Evolutionary conservation across 148 eudicot species (phyloP).

Genomic region (Camellia granthamiana): DNA sequence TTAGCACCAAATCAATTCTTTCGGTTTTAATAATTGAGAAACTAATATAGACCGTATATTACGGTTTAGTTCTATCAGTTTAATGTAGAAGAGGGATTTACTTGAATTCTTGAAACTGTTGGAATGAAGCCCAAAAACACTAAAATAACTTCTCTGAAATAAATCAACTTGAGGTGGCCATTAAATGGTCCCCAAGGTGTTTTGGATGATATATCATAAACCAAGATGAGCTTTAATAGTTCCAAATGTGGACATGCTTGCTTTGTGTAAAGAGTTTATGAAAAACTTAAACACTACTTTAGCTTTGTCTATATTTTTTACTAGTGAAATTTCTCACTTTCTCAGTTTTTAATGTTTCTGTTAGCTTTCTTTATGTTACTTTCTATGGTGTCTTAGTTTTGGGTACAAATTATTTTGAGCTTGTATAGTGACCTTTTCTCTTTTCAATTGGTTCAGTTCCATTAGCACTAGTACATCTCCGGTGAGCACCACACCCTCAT

Average conservation of each 20-base stretch:
- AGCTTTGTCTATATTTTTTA: not conserved
- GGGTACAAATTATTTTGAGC: not conserved
- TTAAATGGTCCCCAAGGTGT: too few relatives aligned
- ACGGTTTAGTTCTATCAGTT: too few relatives aligned
- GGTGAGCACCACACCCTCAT: slow-evolving; percentile 8
- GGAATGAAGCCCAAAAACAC: too few relatives aligned
- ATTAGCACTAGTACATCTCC: slow-evolving; percentile 11
- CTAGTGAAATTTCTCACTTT: not conserved
- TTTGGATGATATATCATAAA: not conserved
- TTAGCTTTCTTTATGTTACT: too few relatives aligned
- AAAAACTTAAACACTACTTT: not conserved
- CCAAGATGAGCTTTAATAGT: not conserved
- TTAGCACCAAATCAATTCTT: too few relatives aligned
- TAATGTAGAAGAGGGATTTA: too few relatives aligned
- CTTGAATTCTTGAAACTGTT: too few relatives aligned
- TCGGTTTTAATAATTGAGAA: too few relatives aligned
- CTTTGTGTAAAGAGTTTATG: not conserved
- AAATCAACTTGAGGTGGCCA: too few relatives aligned
- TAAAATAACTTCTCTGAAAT: too few relatives aligned
- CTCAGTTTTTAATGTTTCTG: not conserved
- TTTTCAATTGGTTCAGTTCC: not conserved
- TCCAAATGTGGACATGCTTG: not conserved
- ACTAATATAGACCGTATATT: too few relatives aligned
- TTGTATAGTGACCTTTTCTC: not conserved
- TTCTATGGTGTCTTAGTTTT: not conserved